Evolutionary conservation across 768 basidiomycete genomes (phyloP).

Genomic region (Tulasnella sp.): DNA sequence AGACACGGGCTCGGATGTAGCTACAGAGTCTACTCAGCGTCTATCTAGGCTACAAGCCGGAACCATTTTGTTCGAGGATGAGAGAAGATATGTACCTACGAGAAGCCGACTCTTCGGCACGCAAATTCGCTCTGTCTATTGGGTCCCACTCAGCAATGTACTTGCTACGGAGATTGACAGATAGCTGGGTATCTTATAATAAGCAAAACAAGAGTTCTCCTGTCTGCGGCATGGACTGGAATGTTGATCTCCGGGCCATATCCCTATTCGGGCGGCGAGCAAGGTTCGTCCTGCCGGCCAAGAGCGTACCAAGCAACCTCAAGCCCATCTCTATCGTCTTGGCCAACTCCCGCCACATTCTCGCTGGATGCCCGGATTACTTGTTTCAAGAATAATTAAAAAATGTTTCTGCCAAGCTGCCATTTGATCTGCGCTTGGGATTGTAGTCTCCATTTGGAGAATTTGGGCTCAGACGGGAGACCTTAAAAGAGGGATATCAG

Average conservation of each 20-base stretch:
- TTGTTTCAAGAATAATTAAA: background rate
- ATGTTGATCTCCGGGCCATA: background rate
- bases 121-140: background rate
- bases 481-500: no score
- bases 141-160: no score
- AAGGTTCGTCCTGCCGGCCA: background rate
- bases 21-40: background rate
- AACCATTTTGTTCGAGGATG: background rate
- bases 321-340: background rate
- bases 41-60: background rate
- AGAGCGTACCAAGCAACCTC: background rate
- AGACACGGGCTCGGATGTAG: background rate
- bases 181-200: background rate
- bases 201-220: background rate
- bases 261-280: background rate
- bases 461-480: no score
- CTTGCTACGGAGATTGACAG: no score
- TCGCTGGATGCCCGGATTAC: background rate
- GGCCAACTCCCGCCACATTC: background rate
- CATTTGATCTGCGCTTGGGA: background rate
- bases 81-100: background rate
- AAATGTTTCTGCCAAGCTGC: background rate
- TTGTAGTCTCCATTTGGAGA: background rate
- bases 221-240: background rate
- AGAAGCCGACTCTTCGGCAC: background rate